Base-by-base conservation (phyloP, 495 filamentous ascomycete genomes). In the Astrothelium macrocarpum region DNA sequence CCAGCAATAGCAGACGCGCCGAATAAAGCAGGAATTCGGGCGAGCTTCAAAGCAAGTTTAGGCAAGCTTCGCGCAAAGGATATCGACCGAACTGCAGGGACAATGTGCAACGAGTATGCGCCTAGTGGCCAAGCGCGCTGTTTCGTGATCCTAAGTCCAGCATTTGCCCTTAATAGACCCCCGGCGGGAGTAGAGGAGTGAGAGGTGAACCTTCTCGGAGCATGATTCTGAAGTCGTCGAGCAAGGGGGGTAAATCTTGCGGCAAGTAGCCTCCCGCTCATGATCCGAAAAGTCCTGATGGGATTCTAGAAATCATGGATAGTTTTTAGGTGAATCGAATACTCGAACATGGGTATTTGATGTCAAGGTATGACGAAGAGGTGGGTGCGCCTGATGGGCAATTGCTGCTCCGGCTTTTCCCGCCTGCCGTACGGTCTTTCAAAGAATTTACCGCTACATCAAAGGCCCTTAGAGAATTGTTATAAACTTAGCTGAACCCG, bases 31-130 rank as follows among this genome's bases (percentile, higher is more conserved):
- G 94, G 94, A 59, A 97, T 76, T 59, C 90, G 82, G 43, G 87
- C 79, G 62, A 97, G 87, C 78, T 96, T 99, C 67, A 95, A 68
- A 10, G 92, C 85, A 45, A 99, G 80, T 71, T 90, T 89, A 1
- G 94, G 94, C n/a, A 99, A 79, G 59, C 89, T 82, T 59, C 94
- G 83, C 7, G 80, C 82, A 71, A 97, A 97, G 5, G 93, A 97
- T 49, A 90, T 88, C 64, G 87, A 87, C 61, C 94, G 86, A 14
- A 92, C 88, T 28, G 87, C 85, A 63, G 91, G 88, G 20, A 91
- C 84, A 79, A 95, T 90, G 74, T 96, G 91, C 64, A 95, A 85
- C 14, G 83, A 80, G 71, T 87, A 91, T 56, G 83, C 75, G 9
- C 89, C 88, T 31, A 86, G 77, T 14, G 90, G 89, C 86, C 90